These are phyloP conservation scores for Castanospermum australe DNA, from an alignment of 306 rosid genomes.

Conservation along the genomic window DNA sequence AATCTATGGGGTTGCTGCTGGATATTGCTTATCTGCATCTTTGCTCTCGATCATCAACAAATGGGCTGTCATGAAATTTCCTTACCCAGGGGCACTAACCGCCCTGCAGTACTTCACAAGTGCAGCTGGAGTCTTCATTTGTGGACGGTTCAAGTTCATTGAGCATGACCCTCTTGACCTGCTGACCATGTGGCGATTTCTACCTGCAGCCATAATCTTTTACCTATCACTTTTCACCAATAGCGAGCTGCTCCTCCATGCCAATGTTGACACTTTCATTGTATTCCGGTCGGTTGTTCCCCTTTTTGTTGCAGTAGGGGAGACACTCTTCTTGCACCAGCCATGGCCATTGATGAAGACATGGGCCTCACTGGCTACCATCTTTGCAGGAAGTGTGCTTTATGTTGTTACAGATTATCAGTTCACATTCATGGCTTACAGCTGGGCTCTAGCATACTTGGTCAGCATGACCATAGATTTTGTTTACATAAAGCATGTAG, in stretches of 20 bases:
- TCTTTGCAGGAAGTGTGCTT: slow-evolving; percentile 73
- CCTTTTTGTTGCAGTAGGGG: slow-evolving; percentile 82
- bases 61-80: slow-evolving; percentile 94
- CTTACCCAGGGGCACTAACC: slow-evolving; percentile 87
- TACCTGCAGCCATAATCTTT: slow-evolving; percentile 79
- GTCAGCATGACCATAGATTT: slow-evolving; percentile 82
- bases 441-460: slow-evolving; percentile 80
- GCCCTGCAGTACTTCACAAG: slow-evolving; percentile 88
- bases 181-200: slow-evolving; percentile 74
- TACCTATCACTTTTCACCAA: slow-evolving; percentile 86
- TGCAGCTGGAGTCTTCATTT: slow-evolving; percentile 67
- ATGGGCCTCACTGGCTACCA: slow-evolving; percentile 68
- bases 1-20: slow-evolving; percentile 76
- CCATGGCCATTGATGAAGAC: slow-evolving; percentile 76
- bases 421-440: slow-evolving; percentile 74
- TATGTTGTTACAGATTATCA: slow-evolving; percentile 80
- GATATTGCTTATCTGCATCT: slow-evolving; percentile 87
- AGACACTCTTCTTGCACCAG: slow-evolving; percentile 72
- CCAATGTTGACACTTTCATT: slow-evolving; percentile 87
- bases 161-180: slow-evolving; percentile 64
- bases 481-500: slow-evolving; percentile 86
- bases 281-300: slow-evolving; percentile 83
- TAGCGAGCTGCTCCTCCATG: slow-evolving; percentile 82
- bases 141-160: slow-evolving; percentile 53
- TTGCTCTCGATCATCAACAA: slow-evolving; percentile 85